Conservation (phyloP, 1,139 yeast genomes). For the Hemisphaericaspora xylanilytica region DNA sequence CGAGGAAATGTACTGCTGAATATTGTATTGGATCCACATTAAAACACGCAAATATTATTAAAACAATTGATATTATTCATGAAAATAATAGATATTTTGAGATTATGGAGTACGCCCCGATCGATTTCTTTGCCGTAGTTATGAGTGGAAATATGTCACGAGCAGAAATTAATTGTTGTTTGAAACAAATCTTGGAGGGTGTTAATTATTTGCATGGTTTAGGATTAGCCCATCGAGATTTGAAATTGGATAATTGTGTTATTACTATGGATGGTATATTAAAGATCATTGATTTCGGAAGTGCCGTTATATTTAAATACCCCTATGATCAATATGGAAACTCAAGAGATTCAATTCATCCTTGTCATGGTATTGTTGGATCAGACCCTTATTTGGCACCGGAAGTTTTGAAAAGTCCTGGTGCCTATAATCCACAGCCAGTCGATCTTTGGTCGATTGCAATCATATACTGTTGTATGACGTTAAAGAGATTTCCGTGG, state of each 20-base stretch:
- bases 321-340: conserved; percentile 67
- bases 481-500: conserved; percentile 94
- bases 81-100: conserved; percentile 86
- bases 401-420: conserved; percentile 71
- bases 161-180: conserved; percentile 83
- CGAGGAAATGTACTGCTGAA: conserved; percentile 95
- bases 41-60: conserved; percentile 90
- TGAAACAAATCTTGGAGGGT: conserved; percentile 83
- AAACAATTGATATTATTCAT: conserved; percentile 87
- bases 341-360: conserved; percentile 58
- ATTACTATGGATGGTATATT: conserved; percentile 82
- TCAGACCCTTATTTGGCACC: conserved; percentile 98
- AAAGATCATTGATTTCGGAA: conserved; percentile 93
- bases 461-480: conserved; percentile 94
- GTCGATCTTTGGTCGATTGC: conserved; percentile 97
- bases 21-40: conserved; percentile 95
- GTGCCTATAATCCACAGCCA: conserved; percentile 83
- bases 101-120: conserved; percentile 97
- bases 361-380: conserved; percentile 93
- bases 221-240: conserved; percentile 94
- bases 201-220: conserved; percentile 78
- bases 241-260: conserved; percentile 93
- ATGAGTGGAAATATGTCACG: conserved; percentile 94
- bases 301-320: conserved; percentile 90
- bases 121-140: conserved; percentile 94